Percentiles rank a stretch among this genome's conserved stretches.
Conservation (phyloP, 495 filamentous ascomycete species). For the Podospora pseudopauciseta region DNA sequence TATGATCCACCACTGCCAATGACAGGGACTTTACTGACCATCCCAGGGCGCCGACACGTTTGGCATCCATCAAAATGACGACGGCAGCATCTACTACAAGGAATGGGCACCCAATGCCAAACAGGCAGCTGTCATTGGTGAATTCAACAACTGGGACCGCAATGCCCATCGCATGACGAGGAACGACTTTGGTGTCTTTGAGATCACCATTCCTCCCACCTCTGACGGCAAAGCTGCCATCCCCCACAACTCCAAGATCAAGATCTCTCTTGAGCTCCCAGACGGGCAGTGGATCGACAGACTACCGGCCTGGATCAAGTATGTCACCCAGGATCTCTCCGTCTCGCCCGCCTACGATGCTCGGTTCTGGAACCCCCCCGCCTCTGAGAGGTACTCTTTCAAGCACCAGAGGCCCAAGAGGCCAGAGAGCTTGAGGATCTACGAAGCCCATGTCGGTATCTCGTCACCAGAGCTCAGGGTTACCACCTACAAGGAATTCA, state of each 20-base stretch:
- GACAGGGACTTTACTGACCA: conserved; percentile 13
- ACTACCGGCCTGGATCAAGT: conserved; percentile 93
- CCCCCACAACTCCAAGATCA: conserved; percentile 90
- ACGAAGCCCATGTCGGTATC: conserved; percentile 97
- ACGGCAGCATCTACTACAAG: conserved; percentile 83
- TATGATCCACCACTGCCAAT: conserved; percentile 26
- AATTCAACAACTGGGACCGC: conserved; percentile 93
- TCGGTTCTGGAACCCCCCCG: conserved; percentile 93
- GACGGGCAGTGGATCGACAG: conserved; percentile 78
- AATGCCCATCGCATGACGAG: conserved; percentile 80
- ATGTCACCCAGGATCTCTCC: conserved; percentile 85
- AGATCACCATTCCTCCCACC: conserved; percentile 71
- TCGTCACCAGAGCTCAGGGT: conserved; percentile 86
- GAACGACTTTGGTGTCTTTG: conserved; percentile 82
- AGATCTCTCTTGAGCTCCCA: conserved; percentile 85
- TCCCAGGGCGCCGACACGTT: conserved; percentile 76
- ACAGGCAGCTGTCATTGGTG: conserved; percentile 83
- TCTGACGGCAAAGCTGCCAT: conserved; percentile 70
- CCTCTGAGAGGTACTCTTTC: conserved; percentile 70
- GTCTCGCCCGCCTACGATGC: conserved; percentile 91
- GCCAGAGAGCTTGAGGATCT: conserved; percentile 81
- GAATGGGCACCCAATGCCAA: conserved; percentile 95
- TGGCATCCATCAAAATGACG: conserved; percentile 72
- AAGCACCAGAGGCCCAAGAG: conserved; percentile 78
- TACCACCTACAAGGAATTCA: conserved; percentile 96